Evolutionary conservation across 176 grass and related monocot genomes (phyloP).

Genomic region (Thinopyrum elongatum): DNA sequence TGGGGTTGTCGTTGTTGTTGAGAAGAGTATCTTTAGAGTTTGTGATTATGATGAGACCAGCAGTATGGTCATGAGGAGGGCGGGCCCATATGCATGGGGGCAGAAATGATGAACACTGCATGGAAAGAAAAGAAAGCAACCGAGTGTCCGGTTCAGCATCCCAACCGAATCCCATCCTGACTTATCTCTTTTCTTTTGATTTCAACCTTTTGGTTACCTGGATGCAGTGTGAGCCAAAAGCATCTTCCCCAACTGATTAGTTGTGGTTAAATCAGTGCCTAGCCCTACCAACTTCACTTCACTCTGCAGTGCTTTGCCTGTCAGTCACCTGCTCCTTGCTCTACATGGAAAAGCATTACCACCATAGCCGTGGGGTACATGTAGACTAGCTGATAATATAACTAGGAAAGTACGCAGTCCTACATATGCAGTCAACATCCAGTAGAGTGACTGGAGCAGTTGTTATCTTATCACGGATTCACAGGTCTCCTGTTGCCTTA

Average conservation of each 20-base stretch:
- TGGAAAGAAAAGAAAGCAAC: slow-evolving; percentile 33
- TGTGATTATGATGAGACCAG: slow-evolving; percentile 19
- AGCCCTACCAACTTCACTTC: slow-evolving; percentile 41
- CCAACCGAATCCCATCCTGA: slow-evolving; percentile 27
- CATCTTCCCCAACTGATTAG: background rate
- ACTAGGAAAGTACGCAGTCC: background rate
- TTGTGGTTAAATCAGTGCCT: background rate
- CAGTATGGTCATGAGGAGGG: slow-evolving; percentile 1
- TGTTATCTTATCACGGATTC: background rate
- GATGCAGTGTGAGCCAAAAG: slow-evolving; percentile 6
- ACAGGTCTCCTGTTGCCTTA: background rate
- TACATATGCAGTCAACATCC: slow-evolving; percentile 5
- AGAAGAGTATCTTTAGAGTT: background rate
- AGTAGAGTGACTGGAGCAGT: background rate
- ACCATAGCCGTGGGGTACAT: background rate
- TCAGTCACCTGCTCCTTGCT: slow-evolving; percentile 1
- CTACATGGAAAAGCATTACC: background rate
- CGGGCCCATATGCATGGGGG: slow-evolving; percentile 34
- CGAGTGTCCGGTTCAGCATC: slow-evolving; percentile 24
- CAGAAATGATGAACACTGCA: slow-evolving; percentile 40
- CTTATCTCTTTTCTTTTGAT: background rate
- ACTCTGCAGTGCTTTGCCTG: background rate
- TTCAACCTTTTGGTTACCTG: slow-evolving; percentile 29
- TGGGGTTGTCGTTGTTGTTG: background rate
- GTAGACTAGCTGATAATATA: background rate